Percentiles rank a stretch among this genome's conserved stretches.
Conservation (phyloP, 306 rosid species). For the Prunus fruticosa region DNA sequence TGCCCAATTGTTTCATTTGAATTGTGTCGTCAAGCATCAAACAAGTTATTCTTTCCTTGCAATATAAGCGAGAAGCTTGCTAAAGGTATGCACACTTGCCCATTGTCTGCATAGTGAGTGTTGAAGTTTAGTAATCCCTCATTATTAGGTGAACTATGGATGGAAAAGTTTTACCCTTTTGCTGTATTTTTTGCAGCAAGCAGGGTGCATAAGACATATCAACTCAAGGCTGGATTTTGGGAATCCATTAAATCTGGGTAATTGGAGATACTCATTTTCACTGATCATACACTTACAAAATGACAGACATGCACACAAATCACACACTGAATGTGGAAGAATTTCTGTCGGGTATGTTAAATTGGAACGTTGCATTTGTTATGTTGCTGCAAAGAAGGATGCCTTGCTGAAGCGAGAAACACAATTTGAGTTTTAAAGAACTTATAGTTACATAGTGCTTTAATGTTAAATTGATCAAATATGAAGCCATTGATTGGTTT, state of each 20-base stretch:
- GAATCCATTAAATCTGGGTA: conserved; percentile 95
- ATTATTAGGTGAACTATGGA: neutral
- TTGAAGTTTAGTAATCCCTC: neutral
- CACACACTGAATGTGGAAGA: neutral
- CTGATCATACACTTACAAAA: neutral
- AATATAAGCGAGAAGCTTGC: conserved; percentile 32
- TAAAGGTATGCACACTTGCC: conserved; percentile 28
- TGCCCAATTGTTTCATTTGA: conserved; percentile 47
- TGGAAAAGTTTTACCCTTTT: neutral
- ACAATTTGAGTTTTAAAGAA: neutral
- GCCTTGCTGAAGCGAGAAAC: neutral
- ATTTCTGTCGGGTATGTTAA: neutral
- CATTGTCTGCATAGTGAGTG: conserved; percentile 1
- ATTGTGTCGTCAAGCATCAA: conserved; percentile 26
- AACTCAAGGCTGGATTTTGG: conserved; percentile 82
- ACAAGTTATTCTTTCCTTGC: conserved; percentile 35
- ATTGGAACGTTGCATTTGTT: neutral
- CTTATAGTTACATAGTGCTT: neutral
- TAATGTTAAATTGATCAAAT: neutral
- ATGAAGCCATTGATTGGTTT: neutral
- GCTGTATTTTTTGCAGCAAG: conserved; percentile 38
- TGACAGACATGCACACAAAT: neutral
- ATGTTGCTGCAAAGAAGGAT: neutral
- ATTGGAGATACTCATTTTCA: neutral
- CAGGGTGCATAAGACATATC: conserved; percentile 48